Conservation (phyloP, 1,284 basidiomycete genomes). For the Schizophyllum commune region DNA sequence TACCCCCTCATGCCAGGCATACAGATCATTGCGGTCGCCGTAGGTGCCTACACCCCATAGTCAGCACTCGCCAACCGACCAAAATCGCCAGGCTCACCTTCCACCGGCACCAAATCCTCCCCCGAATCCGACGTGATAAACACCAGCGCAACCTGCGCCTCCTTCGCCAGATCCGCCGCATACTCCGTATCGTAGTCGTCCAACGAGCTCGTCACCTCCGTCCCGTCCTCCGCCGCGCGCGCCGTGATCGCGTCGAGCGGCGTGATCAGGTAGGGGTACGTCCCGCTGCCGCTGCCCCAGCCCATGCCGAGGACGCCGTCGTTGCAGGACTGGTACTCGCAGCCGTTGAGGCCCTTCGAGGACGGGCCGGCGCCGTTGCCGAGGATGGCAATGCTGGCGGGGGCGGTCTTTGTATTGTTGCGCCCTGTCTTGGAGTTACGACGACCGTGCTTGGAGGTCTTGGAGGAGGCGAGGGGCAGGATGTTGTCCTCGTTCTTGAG, state of each 20-base stretch:
- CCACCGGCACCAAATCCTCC: conserved; percentile 27
- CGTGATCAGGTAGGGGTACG: conserved; percentile 42
- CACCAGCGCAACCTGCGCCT: conserved; percentile 48
- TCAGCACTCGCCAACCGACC: too few species aligned
- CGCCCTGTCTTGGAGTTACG: too few species aligned
- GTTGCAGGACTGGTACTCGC: conserved; percentile 35
- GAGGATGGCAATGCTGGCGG: conserved; percentile 48
- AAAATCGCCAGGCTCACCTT: conserved; percentile 38
- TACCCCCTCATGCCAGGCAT: conserved; percentile 61
- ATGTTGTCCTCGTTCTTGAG: conserved; percentile 58
- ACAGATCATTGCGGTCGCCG: conserved; percentile 63
- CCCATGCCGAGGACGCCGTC: conserved; percentile 52
- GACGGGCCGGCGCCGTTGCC: conserved; percentile 58
- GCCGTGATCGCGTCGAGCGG: conserved; percentile 37
- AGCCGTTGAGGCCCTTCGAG: conserved; percentile 54
- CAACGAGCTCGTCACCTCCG: conserved; percentile 38
- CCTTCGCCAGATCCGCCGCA: conserved; percentile 33
- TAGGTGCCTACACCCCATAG: conserved; percentile 51
- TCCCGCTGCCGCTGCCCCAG: conserved; percentile 40
- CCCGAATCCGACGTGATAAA: too few species aligned
- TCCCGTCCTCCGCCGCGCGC: conserved; percentile 29
- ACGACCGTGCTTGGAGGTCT: too few species aligned
- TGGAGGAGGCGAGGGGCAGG: conserved; percentile 60
- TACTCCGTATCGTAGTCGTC: conserved; percentile 40
- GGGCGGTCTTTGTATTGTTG: too few species aligned